Conservation (phyloP, 2,329 filamentous ascomycete species). For the Whalleya microplaca region DNA sequence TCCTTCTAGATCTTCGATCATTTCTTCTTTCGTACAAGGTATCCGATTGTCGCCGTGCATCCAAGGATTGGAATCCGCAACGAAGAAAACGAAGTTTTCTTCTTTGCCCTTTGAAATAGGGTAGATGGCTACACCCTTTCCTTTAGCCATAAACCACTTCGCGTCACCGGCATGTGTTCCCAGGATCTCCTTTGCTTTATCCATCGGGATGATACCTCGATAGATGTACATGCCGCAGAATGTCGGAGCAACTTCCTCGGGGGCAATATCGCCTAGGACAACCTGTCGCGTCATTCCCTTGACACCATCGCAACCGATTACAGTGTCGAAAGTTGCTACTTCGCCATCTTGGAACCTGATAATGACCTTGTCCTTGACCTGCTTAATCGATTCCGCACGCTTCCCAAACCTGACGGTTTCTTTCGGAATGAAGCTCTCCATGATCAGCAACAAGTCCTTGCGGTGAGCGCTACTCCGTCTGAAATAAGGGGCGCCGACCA, state of each 20-base stretch:
- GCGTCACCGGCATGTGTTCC: conserved; percentile 34
- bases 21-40: conserved; percentile 32
- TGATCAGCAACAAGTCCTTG: conserved; percentile 46
- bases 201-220: conserved; percentile 36
- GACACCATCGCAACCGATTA: conserved; percentile 35
- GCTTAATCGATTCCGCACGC: conserved; percentile 28
- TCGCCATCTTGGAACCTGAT: conserved; percentile 31
- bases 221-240: conserved; percentile 38
- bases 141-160: conserved; percentile 34
- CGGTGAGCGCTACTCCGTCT: conserved; percentile 46
- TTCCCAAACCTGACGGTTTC: conserved; percentile 33
- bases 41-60: conserved; percentile 25
- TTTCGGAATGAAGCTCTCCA: conserved; percentile 39
- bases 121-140: conserved; percentile 28
- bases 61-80: conserved; percentile 25
- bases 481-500: conserved; percentile 42
- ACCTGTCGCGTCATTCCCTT: conserved; percentile 30
- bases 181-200: conserved; percentile 30
- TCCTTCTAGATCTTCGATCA: conserved; percentile 29
- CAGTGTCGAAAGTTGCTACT: conserved; percentile 21
- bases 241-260: conserved; percentile 32
- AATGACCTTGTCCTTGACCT: conserved; percentile 26
- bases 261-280: conserved; percentile 29
- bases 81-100: conserved; percentile 33
- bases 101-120: conserved; percentile 33